These are phyloP conservation scores for Prototheca stagnorum DNA, from an alignment of 163 green algal species.

Conservation along the genomic window DNA sequence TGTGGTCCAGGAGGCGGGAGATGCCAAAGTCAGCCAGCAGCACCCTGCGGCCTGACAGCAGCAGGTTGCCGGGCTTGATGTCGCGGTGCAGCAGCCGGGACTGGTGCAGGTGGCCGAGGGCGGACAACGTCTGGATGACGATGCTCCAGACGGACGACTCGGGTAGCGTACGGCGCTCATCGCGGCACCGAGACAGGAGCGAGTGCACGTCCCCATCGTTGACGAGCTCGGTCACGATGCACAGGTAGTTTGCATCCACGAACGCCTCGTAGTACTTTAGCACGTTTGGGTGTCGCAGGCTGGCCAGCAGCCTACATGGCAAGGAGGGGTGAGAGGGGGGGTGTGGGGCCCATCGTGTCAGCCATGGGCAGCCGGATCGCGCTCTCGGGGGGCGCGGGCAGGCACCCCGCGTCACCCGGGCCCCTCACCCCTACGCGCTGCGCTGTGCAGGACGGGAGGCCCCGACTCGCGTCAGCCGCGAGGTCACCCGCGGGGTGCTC, in stretches of 20 bases:
- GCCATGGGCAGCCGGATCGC: background rate
- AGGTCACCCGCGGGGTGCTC: too few relatives aligned
- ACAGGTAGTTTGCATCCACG: conserved; percentile 21
- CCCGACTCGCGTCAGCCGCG: too few relatives aligned
- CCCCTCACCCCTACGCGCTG: too few relatives aligned
- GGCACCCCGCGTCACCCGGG: background rate
- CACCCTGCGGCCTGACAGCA: conserved; percentile 7
- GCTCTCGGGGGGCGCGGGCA: background rate
- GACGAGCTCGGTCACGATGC: conserved; percentile 40
- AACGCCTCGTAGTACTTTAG: conserved; percentile 43
- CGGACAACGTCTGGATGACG: conserved; percentile 23
- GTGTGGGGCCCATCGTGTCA: background rate
- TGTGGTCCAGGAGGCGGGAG: conserved; percentile 18
- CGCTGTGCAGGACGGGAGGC: too few relatives aligned
- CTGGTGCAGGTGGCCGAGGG: conserved; percentile 33
- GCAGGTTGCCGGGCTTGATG: conserved; percentile 28
- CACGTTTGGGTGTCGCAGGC: conserved; percentile 11
- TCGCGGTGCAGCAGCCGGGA: conserved; percentile 31
- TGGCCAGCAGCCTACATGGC: too few relatives aligned
- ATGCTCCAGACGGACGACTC: conserved; percentile 37
- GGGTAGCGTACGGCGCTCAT: conserved; percentile 8
- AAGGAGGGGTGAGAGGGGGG: too few relatives aligned
- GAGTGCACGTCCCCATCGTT: conserved; percentile 18
- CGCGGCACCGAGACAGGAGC: conserved; percentile 8
- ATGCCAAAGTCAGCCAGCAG: conserved; percentile 38